These are phyloP conservation scores for Inga laurina DNA, from an alignment of 306 rosid species.

Conservation along the genomic window DNA sequence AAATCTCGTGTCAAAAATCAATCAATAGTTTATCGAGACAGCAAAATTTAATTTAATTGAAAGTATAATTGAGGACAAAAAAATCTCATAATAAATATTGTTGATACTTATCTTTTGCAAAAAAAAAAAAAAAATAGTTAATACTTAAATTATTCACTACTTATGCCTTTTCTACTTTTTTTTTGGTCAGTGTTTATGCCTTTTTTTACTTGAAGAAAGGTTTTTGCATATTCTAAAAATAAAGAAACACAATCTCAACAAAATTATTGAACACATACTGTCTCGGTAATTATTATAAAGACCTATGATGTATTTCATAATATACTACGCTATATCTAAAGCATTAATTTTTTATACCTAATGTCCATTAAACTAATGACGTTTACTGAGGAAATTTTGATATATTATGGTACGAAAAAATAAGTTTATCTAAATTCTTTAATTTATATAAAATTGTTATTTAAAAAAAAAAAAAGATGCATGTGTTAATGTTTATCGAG, in stretches of 20 bases:
- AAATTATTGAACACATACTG: neutral
- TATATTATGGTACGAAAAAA: no score
- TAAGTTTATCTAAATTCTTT: no score
- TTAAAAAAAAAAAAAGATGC: neutral
- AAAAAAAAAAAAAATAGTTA: no score
- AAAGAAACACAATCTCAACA: neutral
- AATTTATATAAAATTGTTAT: no score
- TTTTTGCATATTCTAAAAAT: neutral
- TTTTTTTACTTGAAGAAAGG: neutral
- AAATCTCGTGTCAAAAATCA: neutral
- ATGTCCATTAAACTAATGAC: no score
- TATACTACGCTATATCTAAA: no score
- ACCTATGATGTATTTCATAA: no score
- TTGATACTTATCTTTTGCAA: neutral
- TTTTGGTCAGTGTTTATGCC: neutral
- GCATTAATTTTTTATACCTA: no score
- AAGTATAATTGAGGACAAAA: neutral
- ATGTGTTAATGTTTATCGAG: neutral
- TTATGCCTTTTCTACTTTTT: no score
- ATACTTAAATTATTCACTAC: no score
- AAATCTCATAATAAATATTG: neutral
- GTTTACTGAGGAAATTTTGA: no score
- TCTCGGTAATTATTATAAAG: no score
- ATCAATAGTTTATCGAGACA: neutral
- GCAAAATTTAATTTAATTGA: neutral